phyloP scores from a whole-genome alignment of 768 basidiomycete genomes.

The Pleurotus eryngii region DNA sequence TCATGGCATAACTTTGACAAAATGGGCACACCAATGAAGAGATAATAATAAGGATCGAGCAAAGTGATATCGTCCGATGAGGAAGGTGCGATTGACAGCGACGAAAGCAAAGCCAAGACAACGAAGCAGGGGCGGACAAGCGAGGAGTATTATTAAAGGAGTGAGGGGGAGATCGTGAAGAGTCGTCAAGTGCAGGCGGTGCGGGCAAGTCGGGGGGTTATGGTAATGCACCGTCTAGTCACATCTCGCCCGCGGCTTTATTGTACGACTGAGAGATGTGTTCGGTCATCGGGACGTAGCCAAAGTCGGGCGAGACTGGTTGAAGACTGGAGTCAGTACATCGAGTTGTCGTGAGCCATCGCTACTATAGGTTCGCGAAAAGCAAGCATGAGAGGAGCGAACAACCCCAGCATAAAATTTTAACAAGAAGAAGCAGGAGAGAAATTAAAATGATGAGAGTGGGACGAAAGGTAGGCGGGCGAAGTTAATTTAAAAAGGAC shows the following conservation, averaged over 20 bases:
- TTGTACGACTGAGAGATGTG: constrained; percentile 64
- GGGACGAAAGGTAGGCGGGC: constrained; percentile 5
- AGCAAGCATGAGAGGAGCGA: constrained; percentile 5
- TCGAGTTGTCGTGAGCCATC: constrained; percentile 28
- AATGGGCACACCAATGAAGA: neutral
- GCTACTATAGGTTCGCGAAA: constrained; percentile 14
- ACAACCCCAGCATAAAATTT: neutral
- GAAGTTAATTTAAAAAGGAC: constrained; percentile 11
- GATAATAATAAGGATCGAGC: constrained; percentile 4
- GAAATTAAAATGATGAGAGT: constrained; percentile 9
- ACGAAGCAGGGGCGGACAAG: neutral
- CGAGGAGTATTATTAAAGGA: too few relatives aligned
- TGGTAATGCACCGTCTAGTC: neutral
- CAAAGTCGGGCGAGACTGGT: constrained; percentile 82
- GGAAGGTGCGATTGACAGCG: neutral
- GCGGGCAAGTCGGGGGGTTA: too few relatives aligned
- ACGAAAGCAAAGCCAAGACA: constrained; percentile 8
- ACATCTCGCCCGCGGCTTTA: constrained; percentile 54
- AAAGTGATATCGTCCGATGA: constrained; percentile 3
- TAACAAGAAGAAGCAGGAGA: constrained; percentile 10
- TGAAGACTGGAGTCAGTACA: constrained; percentile 46
- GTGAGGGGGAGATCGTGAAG: too few relatives aligned
- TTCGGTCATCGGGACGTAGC: constrained; percentile 79
- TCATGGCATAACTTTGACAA: neutral
- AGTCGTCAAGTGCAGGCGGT: too few relatives aligned